These are phyloP conservation scores for Pisolithus thermaeus DNA, from an alignment of 1,284 basidiomycete species.

Conservation along the genomic window DNA sequence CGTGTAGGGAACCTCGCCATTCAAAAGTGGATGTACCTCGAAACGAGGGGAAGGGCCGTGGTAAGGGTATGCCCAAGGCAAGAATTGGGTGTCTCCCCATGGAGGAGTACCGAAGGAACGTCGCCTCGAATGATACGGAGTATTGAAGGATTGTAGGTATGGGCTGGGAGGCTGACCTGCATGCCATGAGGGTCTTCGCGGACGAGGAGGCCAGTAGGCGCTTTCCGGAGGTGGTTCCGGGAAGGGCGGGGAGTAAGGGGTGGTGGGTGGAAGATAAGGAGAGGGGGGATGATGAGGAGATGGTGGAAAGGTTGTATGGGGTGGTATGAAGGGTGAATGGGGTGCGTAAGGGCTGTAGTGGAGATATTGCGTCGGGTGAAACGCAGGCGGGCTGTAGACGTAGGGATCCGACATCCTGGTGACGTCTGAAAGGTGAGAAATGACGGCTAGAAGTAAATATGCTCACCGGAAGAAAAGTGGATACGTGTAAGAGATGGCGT, in stretches of 20 bases:
- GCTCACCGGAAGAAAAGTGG: neutral
- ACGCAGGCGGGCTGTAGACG: slow-evolving; percentile 31
- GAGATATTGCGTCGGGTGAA: slow-evolving; percentile 26
- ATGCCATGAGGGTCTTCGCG: slow-evolving; percentile 38
- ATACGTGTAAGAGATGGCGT: too few species aligned
- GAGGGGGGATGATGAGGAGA: slow-evolving; percentile 23
- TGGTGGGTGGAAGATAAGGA: slow-evolving; percentile 19
- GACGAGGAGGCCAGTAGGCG: slow-evolving; percentile 22
- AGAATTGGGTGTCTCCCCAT: slow-evolving; percentile 20
- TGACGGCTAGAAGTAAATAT: too few species aligned
- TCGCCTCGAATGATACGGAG: slow-evolving; percentile 24
- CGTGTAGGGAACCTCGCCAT: slow-evolving; percentile 42
- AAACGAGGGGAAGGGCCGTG: slow-evolving; percentile 27
- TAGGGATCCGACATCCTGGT: slow-evolving; percentile 36
- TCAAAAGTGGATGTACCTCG: slow-evolving; percentile 52
- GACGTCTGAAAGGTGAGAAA: neutral
- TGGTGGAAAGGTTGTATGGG: slow-evolving; percentile 26
- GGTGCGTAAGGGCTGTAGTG: slow-evolving; percentile 24
- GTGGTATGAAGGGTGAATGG: slow-evolving; percentile 39
- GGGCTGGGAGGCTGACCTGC: slow-evolving; percentile 23
- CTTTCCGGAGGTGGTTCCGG: slow-evolving; percentile 9
- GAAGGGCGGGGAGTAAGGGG: slow-evolving; percentile 15
- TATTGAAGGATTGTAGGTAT: slow-evolving; percentile 15
- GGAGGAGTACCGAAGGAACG: slow-evolving; percentile 35
- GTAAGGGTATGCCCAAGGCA: slow-evolving; percentile 17